Evolutionary conservation across 1,284 basidiomycete species (phyloP).

Genomic region (Irpex lacteus): DNA sequence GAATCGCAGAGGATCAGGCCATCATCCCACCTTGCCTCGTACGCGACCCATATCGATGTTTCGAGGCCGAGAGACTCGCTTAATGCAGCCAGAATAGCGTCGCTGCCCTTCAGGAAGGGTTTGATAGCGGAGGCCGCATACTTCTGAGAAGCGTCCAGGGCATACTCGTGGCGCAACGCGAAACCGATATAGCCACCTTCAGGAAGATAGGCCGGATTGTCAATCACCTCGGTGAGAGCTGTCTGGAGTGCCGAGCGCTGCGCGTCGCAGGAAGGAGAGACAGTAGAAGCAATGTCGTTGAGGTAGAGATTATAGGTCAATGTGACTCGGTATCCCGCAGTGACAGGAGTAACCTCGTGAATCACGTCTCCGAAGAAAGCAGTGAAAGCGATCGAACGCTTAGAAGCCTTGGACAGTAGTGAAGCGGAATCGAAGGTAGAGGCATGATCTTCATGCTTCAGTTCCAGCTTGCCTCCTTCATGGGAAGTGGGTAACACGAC

Average conservation of each 20-base stretch:
- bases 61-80: constrained; percentile 13
- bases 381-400: constrained; percentile 25
- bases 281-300: constrained; percentile 1
- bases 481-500: constrained; percentile 35
- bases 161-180: constrained; percentile 37
- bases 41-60: constrained; percentile 13
- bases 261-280: neutral
- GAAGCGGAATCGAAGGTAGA: constrained; percentile 25
- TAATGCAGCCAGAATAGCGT: constrained; percentile 17
- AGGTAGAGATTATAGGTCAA: constrained; percentile 39
- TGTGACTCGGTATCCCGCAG: constrained; percentile 37
- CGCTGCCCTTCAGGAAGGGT: constrained; percentile 18
- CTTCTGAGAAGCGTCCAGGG: constrained; percentile 15
- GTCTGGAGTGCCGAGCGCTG: constrained; percentile 3
- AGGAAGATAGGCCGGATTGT: constrained; percentile 28
- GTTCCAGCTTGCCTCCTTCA: constrained; percentile 33
- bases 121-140: constrained; percentile 1
- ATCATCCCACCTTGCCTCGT: constrained; percentile 1
- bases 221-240: constrained; percentile 22
- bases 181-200: constrained; percentile 36
- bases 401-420: neutral
- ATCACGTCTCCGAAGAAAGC: constrained; percentile 41
- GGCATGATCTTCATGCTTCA: constrained; percentile 29
- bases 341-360: constrained; percentile 39
- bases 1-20: neutral